These are phyloP conservation scores for Ilyonectria destructans DNA, from an alignment of 2,329 filamentous ascomycete genomes.

Conservation along the genomic window DNA sequence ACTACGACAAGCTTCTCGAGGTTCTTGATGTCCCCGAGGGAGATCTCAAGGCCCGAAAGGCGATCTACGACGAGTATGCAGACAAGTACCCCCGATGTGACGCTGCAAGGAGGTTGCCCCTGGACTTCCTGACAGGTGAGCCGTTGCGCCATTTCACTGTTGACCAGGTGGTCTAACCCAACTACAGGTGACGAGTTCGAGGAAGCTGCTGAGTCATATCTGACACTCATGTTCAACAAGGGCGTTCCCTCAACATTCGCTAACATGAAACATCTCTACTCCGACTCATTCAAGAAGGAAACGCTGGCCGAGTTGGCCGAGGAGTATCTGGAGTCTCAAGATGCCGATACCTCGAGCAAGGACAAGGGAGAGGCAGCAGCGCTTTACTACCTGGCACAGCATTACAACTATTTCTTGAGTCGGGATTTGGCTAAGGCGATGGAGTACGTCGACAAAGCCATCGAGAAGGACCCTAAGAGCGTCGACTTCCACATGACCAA, in stretches of 20 bases:
- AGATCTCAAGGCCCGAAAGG: constrained; percentile 77
- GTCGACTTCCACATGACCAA: constrained; percentile 97
- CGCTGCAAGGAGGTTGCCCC: constrained; percentile 86
- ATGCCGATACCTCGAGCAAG: constrained; percentile 64
- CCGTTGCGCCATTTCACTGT: constrained; percentile 6
- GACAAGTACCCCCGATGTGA: constrained; percentile 87
- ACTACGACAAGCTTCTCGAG: constrained; percentile 85
- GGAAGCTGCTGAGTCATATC: constrained; percentile 82
- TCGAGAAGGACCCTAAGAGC: constrained; percentile 83
- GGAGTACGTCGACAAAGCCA: constrained; percentile 86
- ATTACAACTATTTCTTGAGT: constrained; percentile 94
- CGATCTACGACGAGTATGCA: constrained; percentile 84
- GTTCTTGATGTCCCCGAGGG: constrained; percentile 74
- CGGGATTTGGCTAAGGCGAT: constrained; percentile 87
- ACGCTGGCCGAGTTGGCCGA: constrained; percentile 83
- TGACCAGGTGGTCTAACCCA: constrained; percentile 39
- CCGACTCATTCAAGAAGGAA: constrained; percentile 83
- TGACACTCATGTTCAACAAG: constrained; percentile 89
- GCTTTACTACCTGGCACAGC: constrained; percentile 94
- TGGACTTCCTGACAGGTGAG: constrained; percentile 87
- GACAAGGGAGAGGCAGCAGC: constrained; percentile 82
- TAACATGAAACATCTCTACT: constrained; percentile 95
- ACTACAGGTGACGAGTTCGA: constrained; percentile 82
- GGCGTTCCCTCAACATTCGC: constrained; percentile 97
- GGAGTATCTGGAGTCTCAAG: constrained; percentile 78